These are phyloP conservation scores for Cyberlindnera sargentensis DNA, from an alignment of 805 yeast species.

Conservation along the genomic window DNA sequence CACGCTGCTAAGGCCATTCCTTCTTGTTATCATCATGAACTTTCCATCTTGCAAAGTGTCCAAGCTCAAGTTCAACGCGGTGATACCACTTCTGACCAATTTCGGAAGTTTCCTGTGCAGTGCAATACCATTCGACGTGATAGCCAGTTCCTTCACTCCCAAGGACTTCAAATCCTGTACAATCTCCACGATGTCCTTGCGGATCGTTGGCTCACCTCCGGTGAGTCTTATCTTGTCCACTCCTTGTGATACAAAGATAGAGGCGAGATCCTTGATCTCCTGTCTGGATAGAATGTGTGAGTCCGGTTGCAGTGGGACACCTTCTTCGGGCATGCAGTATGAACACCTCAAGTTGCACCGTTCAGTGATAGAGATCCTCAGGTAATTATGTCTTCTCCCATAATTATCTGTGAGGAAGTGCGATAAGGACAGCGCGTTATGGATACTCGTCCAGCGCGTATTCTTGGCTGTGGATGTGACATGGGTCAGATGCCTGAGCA, in stretches of 20 bases:
- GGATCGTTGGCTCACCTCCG: slow-evolving; percentile 52
- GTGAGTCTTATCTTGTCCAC: slow-evolving; percentile 46
- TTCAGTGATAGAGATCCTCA: slow-evolving; percentile 46
- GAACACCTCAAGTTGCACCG: slow-evolving; percentile 40
- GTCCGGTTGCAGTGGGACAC: slow-evolving; percentile 40
- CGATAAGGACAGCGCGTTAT: slow-evolving; percentile 27
- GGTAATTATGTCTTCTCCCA: slow-evolving; percentile 40
- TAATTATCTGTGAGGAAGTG: slow-evolving; percentile 38
- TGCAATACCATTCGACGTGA: slow-evolving; percentile 47
- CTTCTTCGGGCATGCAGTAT: slow-evolving; percentile 54
- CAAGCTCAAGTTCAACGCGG: slow-evolving; percentile 40
- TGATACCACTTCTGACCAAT: slow-evolving; percentile 36
- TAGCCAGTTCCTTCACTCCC: slow-evolving; percentile 42
- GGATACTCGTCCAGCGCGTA: slow-evolving; percentile 10
- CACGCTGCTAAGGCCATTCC: slow-evolving; percentile 42
- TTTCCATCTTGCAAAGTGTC: slow-evolving; percentile 48
- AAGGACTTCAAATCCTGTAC: slow-evolving; percentile 29
- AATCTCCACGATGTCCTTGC: slow-evolving; percentile 41
- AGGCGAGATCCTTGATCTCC: slow-evolving; percentile 38
- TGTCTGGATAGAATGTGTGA: slow-evolving; percentile 33
- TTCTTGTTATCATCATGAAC: slow-evolving; percentile 39
- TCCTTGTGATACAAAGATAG: slow-evolving; percentile 39
- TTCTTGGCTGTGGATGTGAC: not conserved
- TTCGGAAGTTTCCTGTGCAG: slow-evolving; percentile 39
- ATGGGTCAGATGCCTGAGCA: not conserved